Conservation (phyloP, 73 alveolate species). For the Chromera velia region DNA sequence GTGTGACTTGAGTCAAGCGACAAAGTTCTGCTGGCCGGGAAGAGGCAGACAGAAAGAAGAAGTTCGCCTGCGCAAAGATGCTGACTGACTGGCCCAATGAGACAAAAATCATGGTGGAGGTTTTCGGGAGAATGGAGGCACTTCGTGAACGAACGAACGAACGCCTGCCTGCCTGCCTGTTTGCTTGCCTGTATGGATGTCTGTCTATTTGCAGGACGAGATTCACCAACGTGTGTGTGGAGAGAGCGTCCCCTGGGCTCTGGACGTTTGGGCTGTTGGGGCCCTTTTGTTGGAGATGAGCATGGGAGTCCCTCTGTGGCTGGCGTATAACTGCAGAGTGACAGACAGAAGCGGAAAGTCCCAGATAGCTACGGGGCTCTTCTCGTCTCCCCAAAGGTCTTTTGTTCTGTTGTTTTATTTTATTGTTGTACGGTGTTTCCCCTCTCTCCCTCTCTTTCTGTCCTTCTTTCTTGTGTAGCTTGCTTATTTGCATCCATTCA, state of each 20-base stretch:
- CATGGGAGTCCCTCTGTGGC: conserved; percentile 68
- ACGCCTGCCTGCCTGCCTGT: not conserved
- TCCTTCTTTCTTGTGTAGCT: too few species aligned
- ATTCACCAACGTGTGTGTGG: not conserved
- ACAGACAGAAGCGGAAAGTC: conserved; percentile 16
- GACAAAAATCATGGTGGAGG: too few species aligned
- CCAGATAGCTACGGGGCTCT: conserved; percentile 46
- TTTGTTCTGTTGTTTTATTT: not conserved
- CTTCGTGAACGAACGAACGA: too few species aligned
- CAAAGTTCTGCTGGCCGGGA: too few species aligned
- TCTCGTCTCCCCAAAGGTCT: conserved; percentile 44
- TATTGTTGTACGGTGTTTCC: too few species aligned
- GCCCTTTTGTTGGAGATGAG: conserved; percentile 55
- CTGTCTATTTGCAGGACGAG: conserved; percentile 16
- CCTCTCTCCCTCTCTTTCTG: too few species aligned
- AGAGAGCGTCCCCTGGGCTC: conserved; percentile 53
- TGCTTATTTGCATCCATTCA: too few species aligned
- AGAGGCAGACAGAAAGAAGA: not conserved
- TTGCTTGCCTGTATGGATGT: not conserved
- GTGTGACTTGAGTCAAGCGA: too few species aligned
- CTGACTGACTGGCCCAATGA: too few species aligned
- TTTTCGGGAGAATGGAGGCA: too few species aligned
- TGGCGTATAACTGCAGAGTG: conserved; percentile 53
- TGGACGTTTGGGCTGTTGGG: conserved; percentile 65
- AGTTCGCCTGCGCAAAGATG: too few species aligned